Conservation (phyloP, 192 early-diverging fungal genomes). For the Coemansia sp. region DNA sequence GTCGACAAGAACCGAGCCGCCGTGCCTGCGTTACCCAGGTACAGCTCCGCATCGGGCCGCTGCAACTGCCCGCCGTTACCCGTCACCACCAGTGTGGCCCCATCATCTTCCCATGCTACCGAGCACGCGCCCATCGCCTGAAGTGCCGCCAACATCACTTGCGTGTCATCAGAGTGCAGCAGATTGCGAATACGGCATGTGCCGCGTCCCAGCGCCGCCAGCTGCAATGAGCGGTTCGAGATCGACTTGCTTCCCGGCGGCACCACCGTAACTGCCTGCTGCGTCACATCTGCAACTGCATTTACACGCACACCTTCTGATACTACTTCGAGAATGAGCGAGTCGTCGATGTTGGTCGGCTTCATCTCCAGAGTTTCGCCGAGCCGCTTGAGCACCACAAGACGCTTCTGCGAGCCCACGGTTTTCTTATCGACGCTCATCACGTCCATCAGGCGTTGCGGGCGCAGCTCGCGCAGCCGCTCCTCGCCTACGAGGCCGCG, state of each 20-base stretch:
- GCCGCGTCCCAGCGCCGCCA: constrained; percentile 87
- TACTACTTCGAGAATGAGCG: constrained; percentile 79
- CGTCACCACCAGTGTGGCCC: constrained; percentile 78
- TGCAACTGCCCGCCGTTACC: constrained; percentile 77
- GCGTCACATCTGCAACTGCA: constrained; percentile 51
- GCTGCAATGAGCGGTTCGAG: constrained; percentile 90
- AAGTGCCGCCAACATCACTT: constrained; percentile 92
- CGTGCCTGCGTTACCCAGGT: constrained; percentile 96
- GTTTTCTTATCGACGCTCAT: constrained; percentile 98
- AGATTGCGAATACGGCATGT: constrained; percentile 80
- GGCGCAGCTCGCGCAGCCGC: constrained; percentile 68
- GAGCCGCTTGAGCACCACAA: constrained; percentile 83
- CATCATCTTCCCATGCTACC: constrained; percentile 92
- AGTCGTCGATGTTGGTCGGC: constrained; percentile 82
- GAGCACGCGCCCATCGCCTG: constrained; percentile 83
- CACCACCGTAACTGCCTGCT: constrained; percentile 41
- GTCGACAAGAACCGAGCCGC: constrained; percentile 94
- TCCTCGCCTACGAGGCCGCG: constrained; percentile 60
- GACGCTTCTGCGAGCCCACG: constrained; percentile 83
- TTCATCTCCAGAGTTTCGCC: constrained; percentile 82
- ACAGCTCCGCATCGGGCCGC: constrained; percentile 77
- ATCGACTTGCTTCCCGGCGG: constrained; percentile 96
- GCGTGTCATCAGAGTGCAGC: constrained; percentile 96
- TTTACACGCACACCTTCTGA: constrained; percentile 70
- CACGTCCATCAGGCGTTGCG: constrained; percentile 77